Percentiles rank a stretch among this genome's conserved stretches.
Evolutionary conservation across 176 grass and related monocot genomes (phyloP).

Genomic region (Typha latifolia): DNA sequence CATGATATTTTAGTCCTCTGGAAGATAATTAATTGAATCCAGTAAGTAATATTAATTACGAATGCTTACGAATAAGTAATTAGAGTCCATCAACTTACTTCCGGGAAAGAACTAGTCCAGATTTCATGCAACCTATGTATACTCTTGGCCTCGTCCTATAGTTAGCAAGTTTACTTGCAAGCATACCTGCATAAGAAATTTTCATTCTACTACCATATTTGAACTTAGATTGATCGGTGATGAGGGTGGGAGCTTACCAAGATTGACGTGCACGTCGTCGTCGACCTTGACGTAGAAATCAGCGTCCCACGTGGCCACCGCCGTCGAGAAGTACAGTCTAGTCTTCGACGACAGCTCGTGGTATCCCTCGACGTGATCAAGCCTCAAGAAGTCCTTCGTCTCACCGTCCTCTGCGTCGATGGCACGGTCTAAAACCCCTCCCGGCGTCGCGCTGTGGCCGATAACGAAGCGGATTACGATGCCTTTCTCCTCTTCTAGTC

Average conservation of each 20-base stretch:
- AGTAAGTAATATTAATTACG: too few species aligned
- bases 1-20: conserved; percentile 89
- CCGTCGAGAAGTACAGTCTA: conserved; percentile 69
- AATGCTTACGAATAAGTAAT: background rate
- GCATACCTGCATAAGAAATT: conserved; percentile 37
- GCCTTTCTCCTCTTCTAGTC: conserved; percentile 76
- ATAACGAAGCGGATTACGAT: conserved; percentile 91
- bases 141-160: conserved; percentile 54
- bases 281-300: conserved; percentile 98
- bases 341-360: conserved; percentile 87
- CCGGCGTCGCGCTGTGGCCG: conserved; percentile 52
- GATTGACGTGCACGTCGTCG: conserved; percentile 95
- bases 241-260: conserved; percentile 34
- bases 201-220: too few species aligned
- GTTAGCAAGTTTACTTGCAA: conserved; percentile 41
- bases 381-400: conserved; percentile 62
- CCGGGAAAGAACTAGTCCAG: conserved; percentile 65
- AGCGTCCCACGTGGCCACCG: conserved; percentile 77
- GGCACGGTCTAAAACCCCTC: conserved; percentile 45
- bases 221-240: background rate
- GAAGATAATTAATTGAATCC: background rate
- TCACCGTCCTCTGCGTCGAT: conserved; percentile 64
- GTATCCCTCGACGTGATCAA: conserved; percentile 87
- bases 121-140: conserved; percentile 98
- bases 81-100: conserved; percentile 39